These are phyloP conservation scores for Sordariomycetes sp. DNA, from an alignment of 2,329 filamentous ascomycete species.

Conservation along the genomic window DNA sequence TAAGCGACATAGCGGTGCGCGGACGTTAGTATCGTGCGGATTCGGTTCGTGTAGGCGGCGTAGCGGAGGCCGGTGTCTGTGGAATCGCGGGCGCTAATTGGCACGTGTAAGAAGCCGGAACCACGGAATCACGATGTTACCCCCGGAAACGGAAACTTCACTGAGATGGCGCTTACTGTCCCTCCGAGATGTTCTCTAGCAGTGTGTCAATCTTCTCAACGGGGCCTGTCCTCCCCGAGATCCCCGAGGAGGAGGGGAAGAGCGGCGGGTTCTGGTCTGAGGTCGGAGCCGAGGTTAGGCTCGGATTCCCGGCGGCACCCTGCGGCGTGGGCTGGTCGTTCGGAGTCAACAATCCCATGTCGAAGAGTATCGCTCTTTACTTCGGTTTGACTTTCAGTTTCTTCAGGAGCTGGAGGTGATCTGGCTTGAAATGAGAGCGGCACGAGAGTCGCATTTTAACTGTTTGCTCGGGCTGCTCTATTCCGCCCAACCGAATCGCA, in stretches of 20 bases:
- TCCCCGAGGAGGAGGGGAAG: not conserved
- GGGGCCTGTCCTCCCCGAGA: not conserved
- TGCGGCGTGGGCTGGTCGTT: not conserved
- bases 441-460: not conserved
- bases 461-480: not conserved
- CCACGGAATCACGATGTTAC: constrained; percentile 5
- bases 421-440: not conserved
- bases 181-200: constrained; percentile 65
- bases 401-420: not conserved
- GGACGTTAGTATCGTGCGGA: constrained; percentile 76
- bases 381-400: not conserved
- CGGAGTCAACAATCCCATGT: constrained; percentile 1
- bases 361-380: not conserved
- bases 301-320: not conserved
- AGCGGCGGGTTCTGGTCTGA: not conserved
- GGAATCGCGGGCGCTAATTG: constrained; percentile 52
- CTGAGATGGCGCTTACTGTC: constrained; percentile 47
- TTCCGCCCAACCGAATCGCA: not conserved
- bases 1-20: constrained; percentile 96
- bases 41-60: constrained; percentile 76
- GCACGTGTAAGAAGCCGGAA: constrained; percentile 12
- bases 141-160: too few species aligned
- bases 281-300: not conserved
- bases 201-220: not conserved
- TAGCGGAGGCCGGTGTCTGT: constrained; percentile 82